These are phyloP conservation scores for Chalciporus piperatus DNA, from an alignment of 768 basidiomycete genomes.

Conservation along the genomic window DNA sequence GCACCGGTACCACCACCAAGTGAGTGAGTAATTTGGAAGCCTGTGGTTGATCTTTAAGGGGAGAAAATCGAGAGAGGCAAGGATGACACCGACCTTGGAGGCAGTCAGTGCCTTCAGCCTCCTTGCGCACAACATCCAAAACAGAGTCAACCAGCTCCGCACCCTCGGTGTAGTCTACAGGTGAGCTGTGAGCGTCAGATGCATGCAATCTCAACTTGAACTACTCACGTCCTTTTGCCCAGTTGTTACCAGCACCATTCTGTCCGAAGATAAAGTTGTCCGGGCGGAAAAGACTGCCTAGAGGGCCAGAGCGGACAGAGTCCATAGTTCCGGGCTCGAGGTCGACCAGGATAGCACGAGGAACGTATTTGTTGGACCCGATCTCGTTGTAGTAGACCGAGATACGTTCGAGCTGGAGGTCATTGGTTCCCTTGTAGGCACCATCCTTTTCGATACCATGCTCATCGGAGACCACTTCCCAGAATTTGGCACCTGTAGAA, in stretches of 20 bases:
- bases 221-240: conserved; percentile 97
- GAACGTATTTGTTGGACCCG: conserved; percentile 95
- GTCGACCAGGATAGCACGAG: conserved; percentile 95
- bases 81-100: conserved; percentile 76
- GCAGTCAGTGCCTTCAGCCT: conserved; percentile 96
- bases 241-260: conserved; percentile 98
- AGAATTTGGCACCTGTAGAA: conserved; percentile 82
- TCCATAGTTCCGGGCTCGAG: conserved; percentile 98
- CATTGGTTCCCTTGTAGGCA: conserved; percentile 88
- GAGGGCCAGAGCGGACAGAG: conserved; percentile 84
- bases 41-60: conserved; percentile 35
- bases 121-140: conserved; percentile 97
- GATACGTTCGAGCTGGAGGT: conserved; percentile 96
- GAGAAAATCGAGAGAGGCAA: not conserved
- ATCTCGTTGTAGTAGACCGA: conserved; percentile 98
- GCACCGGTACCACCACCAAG: conserved; percentile 99
- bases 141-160: conserved; percentile 99
- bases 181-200: not conserved
- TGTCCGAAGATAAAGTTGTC: conserved; percentile 99
- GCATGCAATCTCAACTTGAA: not conserved
- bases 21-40: conserved; percentile 99
- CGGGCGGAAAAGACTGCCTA: conserved; percentile 91
- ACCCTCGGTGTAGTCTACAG: conserved; percentile 80
- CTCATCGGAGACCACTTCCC: conserved; percentile 98
- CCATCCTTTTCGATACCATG: conserved; percentile 95